A percentile compares a stretch with the other conserved stretches of the same genome.
These are phyloP conservation scores for Mrakia frigida DNA, from an alignment of 768 basidiomycete species.

Conservation along the genomic window DNA sequence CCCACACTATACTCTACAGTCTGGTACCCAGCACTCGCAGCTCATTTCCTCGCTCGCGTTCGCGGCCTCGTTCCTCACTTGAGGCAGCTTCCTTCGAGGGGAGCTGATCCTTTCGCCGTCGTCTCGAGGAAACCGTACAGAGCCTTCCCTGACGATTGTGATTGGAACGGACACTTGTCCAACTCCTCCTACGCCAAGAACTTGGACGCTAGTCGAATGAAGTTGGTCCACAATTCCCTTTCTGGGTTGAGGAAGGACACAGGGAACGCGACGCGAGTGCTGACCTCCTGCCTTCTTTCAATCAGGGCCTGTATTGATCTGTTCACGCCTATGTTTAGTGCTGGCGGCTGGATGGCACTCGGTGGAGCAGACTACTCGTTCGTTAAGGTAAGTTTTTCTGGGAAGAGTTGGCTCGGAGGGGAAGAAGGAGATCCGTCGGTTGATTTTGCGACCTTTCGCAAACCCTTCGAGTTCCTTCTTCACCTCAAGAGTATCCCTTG, in stretches of 20 bases:
- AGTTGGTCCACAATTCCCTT: neutral
- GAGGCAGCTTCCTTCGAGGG: neutral
- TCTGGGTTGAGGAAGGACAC: too few relatives aligned
- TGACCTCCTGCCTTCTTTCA: neutral
- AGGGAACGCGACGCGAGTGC: neutral
- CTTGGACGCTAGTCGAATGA: conserved; percentile 5
- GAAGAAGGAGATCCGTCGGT: too few relatives aligned
- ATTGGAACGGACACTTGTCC: neutral
- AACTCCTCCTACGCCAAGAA: neutral
- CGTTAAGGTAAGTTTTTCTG: conserved; percentile 34
- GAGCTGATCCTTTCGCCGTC: conserved; percentile 7
- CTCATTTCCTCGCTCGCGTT: neutral
- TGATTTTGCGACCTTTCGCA: too few relatives aligned
- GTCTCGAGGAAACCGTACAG: neutral
- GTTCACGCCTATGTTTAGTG: conserved; percentile 34
- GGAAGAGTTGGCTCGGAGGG: too few relatives aligned
- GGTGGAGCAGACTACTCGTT: conserved; percentile 41
- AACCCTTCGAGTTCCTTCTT: too few relatives aligned
- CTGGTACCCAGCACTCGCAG: conserved; percentile 7
- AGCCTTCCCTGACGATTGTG: neutral
- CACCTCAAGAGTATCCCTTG: too few relatives aligned
- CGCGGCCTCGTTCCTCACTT: neutral
- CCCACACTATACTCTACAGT: neutral
- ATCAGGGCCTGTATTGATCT: conserved; percentile 15
- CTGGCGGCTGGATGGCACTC: conserved; percentile 37